phyloP scores from a whole-genome alignment of 345 rosid species.

The Syzygium jambos region DNA sequence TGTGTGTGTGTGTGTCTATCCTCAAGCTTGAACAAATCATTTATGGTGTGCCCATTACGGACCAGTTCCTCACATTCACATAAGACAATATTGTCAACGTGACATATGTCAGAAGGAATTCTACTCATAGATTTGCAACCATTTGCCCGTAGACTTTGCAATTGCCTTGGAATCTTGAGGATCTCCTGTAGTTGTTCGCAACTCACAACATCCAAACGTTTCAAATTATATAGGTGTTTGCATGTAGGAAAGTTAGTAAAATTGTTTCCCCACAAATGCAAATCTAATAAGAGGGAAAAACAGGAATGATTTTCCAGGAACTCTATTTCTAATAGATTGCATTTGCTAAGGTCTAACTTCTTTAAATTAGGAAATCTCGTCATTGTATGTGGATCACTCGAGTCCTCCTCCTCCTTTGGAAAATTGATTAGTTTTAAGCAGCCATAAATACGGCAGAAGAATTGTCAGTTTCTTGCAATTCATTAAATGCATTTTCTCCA shows the following conservation, averaged over 20 bases:
- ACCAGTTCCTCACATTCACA: fast-evolving
- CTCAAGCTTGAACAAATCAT: fast-evolving
- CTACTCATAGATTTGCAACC: neutral
- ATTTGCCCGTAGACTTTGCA: fast-evolving
- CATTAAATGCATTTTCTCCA: fast-evolving
- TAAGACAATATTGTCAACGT: fast-evolving
- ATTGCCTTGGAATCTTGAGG: neutral
- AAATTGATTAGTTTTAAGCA: neutral
- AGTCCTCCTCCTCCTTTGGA: neutral
- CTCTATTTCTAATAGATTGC: neutral
- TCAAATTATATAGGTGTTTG: fast-evolving
- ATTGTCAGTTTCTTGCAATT: fast-evolving
- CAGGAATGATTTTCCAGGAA: neutral
- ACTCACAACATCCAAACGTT: fast-evolving
- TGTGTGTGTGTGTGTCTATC: too few relatives aligned
- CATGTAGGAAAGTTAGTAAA: neutral
- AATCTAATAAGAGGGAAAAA: fast-evolving
- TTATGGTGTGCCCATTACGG: fast-evolving
- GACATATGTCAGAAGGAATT: fast-evolving
- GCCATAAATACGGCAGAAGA: neutral
- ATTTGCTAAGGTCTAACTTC: fast-evolving
- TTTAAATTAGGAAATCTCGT: fast-evolving
- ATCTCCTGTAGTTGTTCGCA: neutral
- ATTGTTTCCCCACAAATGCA: fast-evolving
- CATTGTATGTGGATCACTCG: neutral